Evolutionary conservation across 129 eudicot species (phyloP).

Genomic region (Smallanthus sonchifolius): DNA sequence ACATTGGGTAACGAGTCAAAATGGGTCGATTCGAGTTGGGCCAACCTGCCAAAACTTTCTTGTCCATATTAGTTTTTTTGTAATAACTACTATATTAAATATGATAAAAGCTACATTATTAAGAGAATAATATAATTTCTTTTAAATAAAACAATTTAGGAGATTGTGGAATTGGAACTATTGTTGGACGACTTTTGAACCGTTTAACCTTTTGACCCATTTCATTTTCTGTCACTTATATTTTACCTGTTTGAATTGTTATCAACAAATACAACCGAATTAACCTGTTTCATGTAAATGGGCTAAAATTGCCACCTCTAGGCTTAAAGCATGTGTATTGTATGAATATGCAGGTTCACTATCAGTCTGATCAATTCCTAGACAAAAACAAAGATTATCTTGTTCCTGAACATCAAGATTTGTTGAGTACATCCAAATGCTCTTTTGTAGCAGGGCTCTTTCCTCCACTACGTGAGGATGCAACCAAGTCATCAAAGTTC

Average conservation of each 20-base stretch:
- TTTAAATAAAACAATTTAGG: neutral
- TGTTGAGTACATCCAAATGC: slow-evolving; percentile 86
- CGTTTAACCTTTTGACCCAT: neutral
- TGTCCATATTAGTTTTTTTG: neutral
- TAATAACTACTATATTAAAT: neutral
- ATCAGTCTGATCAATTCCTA: slow-evolving; percentile 81
- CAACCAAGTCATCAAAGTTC: slow-evolving; percentile 64
- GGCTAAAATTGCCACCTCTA: neutral
- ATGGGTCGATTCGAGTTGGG: neutral
- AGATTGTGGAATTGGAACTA: neutral
- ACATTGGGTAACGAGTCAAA: neutral
- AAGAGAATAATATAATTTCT: neutral
- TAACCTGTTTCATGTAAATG: neutral
- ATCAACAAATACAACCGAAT: neutral
- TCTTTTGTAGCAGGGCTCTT: slow-evolving; percentile 82
- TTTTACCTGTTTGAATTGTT: neutral
- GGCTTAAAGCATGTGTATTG: slow-evolving; percentile 12
- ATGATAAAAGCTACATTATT: neutral
- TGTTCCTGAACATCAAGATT: slow-evolving; percentile 95
- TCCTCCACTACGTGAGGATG: slow-evolving; percentile 75
- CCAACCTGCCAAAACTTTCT: neutral
- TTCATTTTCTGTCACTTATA: neutral
- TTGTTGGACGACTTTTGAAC: neutral
- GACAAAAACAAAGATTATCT: slow-evolving; percentile 95
- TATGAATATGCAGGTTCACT: slow-evolving; percentile 61